Evolutionary conservation across 2,329 filamentous ascomycete species (phyloP).

Genomic region (Calonectria hongkongensis): DNA sequence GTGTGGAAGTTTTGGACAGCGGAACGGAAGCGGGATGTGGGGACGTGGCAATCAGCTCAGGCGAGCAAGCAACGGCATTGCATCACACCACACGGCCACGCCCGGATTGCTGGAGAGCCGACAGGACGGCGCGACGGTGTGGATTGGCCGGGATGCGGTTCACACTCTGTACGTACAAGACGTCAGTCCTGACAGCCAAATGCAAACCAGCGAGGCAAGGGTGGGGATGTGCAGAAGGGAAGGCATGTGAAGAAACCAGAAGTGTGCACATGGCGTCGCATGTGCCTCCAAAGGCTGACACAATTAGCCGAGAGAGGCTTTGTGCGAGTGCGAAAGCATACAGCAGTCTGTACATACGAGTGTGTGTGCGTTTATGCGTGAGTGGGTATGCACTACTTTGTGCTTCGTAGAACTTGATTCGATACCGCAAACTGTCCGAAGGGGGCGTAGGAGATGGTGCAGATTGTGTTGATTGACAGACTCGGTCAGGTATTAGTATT

Average conservation of each 20-base stretch:
- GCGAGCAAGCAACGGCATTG: slow-evolving; percentile 18
- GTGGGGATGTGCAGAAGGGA: slow-evolving; percentile 8
- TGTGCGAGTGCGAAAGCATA: slow-evolving; percentile 23
- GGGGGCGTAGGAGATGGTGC: slow-evolving; percentile 26
- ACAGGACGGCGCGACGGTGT: slow-evolving; percentile 23
- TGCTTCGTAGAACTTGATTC: slow-evolving; percentile 24
- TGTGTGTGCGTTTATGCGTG: slow-evolving; percentile 15
- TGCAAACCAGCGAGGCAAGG: slow-evolving; percentile 19
- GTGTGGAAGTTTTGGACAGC: slow-evolving; percentile 24
- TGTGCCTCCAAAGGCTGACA: not conserved
- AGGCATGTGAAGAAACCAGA: slow-evolving; percentile 27
- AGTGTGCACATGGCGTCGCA: slow-evolving; percentile 6
- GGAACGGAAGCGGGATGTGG: slow-evolving; percentile 53
- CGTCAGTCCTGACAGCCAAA: slow-evolving; percentile 18
- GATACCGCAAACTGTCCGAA: slow-evolving; percentile 22
- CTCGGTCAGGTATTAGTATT: slow-evolving; percentile 42
- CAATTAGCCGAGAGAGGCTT: slow-evolving; percentile 6
- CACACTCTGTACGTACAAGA: not conserved
- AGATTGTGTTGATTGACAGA: slow-evolving; percentile 26
- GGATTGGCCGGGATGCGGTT: slow-evolving; percentile 28
- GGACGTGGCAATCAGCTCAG: slow-evolving; percentile 40
- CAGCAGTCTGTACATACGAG: slow-evolving; percentile 1
- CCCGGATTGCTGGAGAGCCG: slow-evolving; percentile 43
- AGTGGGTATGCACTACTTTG: slow-evolving; percentile 20
- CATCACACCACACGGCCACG: slow-evolving; percentile 52